Percentiles rank a stretch among this genome's conserved stretches.
phyloP scores from a whole-genome alignment of 768 basidiomycete genomes.

The Mycena rosella region DNA sequence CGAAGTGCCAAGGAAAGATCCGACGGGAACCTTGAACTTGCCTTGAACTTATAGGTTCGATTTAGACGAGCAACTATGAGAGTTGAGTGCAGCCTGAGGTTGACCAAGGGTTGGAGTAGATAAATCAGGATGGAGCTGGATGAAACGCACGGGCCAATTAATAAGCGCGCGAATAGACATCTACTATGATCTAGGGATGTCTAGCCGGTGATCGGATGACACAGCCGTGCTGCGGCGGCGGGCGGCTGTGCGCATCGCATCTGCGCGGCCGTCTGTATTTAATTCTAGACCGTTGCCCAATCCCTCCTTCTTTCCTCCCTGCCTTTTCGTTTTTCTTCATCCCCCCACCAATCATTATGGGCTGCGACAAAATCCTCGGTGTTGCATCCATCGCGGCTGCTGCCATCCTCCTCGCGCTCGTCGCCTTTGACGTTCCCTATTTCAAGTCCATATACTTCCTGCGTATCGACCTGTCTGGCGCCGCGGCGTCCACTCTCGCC shows the following conservation, averaged over 20 bases:
- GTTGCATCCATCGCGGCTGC: constrained; percentile 70
- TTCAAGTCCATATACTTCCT: constrained; percentile 80
- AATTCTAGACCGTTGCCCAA: neutral
- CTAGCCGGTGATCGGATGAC: neutral
- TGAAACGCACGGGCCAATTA: too few relatives aligned
- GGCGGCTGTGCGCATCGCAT: constrained; percentile 18
- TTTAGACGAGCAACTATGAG: too few relatives aligned
- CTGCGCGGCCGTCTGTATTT: neutral
- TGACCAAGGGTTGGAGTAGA: too few relatives aligned
- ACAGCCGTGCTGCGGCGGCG: constrained; percentile 1
- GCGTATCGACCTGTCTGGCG: constrained; percentile 57
- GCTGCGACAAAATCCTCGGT: constrained; percentile 62
- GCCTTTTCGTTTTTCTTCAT: neutral
- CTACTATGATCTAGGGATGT: too few relatives aligned
- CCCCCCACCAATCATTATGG: constrained; percentile 16
- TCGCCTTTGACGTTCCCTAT: constrained; percentile 76
- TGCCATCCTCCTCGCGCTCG: constrained; percentile 70
- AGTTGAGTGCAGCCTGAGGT: too few relatives aligned
- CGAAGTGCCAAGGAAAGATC: too few relatives aligned
- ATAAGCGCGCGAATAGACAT: too few relatives aligned
- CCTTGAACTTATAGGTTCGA: too few relatives aligned
- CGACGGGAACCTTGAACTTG: too few relatives aligned
- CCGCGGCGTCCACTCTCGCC: constrained; percentile 42
- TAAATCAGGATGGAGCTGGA: too few relatives aligned
- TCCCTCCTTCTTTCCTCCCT: neutral